Evolutionary conservation across 2,329 filamentous ascomycete genomes (phyloP).

Genomic region (Calonectria hongkongensis): DNA sequence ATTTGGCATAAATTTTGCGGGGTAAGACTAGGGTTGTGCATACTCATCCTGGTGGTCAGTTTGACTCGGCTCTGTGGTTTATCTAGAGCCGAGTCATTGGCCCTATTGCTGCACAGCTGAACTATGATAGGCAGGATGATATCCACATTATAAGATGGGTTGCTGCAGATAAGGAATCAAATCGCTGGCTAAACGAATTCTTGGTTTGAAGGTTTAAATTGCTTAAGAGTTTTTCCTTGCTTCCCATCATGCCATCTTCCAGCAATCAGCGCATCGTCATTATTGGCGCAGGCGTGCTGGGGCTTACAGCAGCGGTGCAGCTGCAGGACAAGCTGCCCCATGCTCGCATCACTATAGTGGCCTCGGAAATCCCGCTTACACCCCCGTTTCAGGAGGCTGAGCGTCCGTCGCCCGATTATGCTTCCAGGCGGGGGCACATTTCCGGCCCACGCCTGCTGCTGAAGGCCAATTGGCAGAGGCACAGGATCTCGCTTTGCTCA

Average conservation of each 20-base stretch:
- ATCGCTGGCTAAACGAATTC: neutral
- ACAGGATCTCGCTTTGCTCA: neutral
- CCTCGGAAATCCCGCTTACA: neutral
- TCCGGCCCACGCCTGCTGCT: neutral
- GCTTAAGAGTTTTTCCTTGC: neutral
- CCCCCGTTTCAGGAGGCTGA: neutral
- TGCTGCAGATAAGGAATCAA: neutral
- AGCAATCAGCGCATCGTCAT: neutral
- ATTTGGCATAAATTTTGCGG: neutral
- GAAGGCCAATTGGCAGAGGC: neutral
- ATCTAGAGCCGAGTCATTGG: neutral
- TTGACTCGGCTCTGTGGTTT: constrained; percentile 1
- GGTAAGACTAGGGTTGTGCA: neutral
- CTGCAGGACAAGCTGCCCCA: neutral
- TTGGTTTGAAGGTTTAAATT: neutral
- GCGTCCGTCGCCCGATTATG: constrained; percentile 19
- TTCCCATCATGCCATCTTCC: neutral
- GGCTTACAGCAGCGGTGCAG: neutral
- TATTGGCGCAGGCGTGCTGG: constrained; percentile 2
- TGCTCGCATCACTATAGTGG: constrained; percentile 4
- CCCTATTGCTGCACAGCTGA: too few species aligned
- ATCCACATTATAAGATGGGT: too few species aligned
- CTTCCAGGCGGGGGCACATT: constrained; percentile 19
- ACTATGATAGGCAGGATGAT: neutral
- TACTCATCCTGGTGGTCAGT: neutral